Evolutionary conservation across 495 filamentous ascomycete genomes (phyloP).

Genomic region (Cetradonia linearis): DNA sequence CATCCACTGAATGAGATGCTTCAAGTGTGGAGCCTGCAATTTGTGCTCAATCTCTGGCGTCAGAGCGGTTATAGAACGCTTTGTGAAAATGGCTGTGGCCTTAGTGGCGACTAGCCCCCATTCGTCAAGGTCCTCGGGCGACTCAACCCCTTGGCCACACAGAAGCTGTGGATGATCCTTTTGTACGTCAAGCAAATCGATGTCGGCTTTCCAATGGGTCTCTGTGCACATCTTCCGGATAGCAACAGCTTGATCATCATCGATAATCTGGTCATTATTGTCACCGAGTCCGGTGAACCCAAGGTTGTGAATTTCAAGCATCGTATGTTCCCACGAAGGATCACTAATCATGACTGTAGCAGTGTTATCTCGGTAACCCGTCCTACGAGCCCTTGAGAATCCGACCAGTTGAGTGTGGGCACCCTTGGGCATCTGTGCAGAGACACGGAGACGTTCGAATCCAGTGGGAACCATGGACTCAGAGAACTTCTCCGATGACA

Average conservation of each 20-base stretch:
- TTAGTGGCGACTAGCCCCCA: constrained; percentile 3
- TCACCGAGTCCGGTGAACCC: constrained; percentile 6
- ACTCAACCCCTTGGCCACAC: background rate
- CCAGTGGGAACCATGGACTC: constrained; percentile 7
- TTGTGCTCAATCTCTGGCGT: background rate
- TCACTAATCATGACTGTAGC: constrained; percentile 11
- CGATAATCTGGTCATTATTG: background rate
- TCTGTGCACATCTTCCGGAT: constrained; percentile 8
- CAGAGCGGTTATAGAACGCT: background rate
- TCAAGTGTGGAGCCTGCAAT: constrained; percentile 1
- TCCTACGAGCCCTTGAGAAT: constrained; percentile 10
- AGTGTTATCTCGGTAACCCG: constrained; percentile 7
- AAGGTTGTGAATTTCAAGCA: background rate
- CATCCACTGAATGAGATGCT: constrained; percentile 9
- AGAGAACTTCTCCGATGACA: background rate
- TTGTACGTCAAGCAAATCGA: background rate
- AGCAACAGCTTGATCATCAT: background rate
- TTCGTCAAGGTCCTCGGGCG: background rate
- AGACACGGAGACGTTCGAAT: constrained; percentile 4
- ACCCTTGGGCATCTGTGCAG: constrained; percentile 10
- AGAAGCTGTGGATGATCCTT: background rate
- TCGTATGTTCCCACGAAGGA: constrained; percentile 1
- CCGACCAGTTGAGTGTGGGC: constrained; percentile 2
- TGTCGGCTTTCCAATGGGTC: constrained; percentile 2
- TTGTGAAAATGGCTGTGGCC: background rate